Conservation (phyloP, 176 grass and related monocot genomes). For the Oryza glaberrima region DNA sequence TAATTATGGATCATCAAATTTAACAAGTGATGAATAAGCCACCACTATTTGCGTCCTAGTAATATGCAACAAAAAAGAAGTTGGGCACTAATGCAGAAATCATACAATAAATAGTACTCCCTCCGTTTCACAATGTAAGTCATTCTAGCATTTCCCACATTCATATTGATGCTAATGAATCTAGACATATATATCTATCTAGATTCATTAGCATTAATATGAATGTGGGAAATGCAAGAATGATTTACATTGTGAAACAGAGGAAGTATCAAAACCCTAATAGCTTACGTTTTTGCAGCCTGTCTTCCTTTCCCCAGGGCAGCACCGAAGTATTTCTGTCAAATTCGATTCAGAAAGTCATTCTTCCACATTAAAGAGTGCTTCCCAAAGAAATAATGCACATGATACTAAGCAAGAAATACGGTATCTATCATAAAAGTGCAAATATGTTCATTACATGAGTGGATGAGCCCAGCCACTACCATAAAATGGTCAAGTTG, state of each 20-base stretch:
- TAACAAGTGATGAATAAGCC: neutral
- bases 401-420: neutral
- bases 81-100: neutral
- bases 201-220: too few species aligned
- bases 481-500: neutral
- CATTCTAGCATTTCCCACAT: too few species aligned
- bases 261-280: conserved; percentile 16
- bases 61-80: neutral
- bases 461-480: neutral
- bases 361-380: conserved; percentile 4
- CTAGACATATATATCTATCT: too few species aligned
- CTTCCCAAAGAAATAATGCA: neutral
- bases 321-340: conserved; percentile 82
- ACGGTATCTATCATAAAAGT: neutral
- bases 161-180: too few species aligned
- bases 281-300: conserved; percentile 82
- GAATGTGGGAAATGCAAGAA: too few species aligned
- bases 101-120: neutral
- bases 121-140: too few species aligned
- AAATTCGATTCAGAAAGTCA: conserved; percentile 41
- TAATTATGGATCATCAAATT: conserved; percentile 10
- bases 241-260: too few species aligned
- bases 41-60: neutral
- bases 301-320: conserved; percentile 81
- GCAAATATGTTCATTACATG: conserved; percentile 9